Evolutionary conservation across 768 basidiomycete species (phyloP), one percentile per base, ranked within the genome.

Genomic region (Myochromella boudieri): DNA sequence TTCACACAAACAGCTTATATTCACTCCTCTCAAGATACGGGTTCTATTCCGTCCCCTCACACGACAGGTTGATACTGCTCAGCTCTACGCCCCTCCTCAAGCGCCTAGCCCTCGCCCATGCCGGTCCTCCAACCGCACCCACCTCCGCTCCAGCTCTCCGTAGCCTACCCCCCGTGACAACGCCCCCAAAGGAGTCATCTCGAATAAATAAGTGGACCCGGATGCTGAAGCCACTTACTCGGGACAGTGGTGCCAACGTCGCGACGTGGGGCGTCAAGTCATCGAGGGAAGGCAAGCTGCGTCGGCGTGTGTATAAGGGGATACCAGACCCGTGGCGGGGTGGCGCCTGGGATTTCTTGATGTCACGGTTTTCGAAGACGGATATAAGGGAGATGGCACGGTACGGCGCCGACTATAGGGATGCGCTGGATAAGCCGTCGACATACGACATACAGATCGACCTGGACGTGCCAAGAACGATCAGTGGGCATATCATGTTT

Each of bases 361-460:
- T 92, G 68, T 78, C 74, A 46, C 61, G 72, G 38, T 80, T 69
- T 54, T 66, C 84, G 42, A 68, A 62, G 38, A 68, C 72, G 18
- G 73, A 76, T 12, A 66, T 68, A 42, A 58, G 68, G 31, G 77
- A 80, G 42, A 62, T 83, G 36, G 60, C 62, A 41, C 60, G 57
- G 42, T 68, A 81, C 10, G 73, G 64, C 17, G 59, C 62, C 26
- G 73, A 80, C 47, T 89, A 88, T 54, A 69, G 75, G 52, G 80
- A 83, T 31, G 75, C 72, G 6, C 61, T 94, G 52, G 89, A 94
- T 40, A 81, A 79, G 48, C 87, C 94, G 14, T 95, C 92, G 31
- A 77, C 71, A 7, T 95, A 92, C 62, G 97, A 99, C 64, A 82
- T 97, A 25, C 97, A 98, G 71, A 97, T 98, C 55, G 97, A 99